Conservation (phyloP, 1,139 yeast genomes). For the Geotrichum candidum region DNA sequence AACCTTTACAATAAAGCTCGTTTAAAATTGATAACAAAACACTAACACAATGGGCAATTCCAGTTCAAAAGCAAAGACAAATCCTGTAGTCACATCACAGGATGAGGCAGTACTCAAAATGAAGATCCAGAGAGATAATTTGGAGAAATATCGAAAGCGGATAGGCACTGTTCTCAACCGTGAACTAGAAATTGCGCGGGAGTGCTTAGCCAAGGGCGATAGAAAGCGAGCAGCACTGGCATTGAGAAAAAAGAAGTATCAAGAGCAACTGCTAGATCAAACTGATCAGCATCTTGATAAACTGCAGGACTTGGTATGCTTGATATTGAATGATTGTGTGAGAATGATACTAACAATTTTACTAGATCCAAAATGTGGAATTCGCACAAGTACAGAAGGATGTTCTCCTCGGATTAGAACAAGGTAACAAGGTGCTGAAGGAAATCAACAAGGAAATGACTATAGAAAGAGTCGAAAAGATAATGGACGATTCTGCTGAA, state of each 20-base stretch:
- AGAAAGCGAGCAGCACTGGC: conserved; percentile 61
- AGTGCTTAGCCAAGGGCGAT: conserved; percentile 51
- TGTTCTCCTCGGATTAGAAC: conserved; percentile 68
- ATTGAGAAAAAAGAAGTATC: conserved; percentile 73
- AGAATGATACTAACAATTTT: neutral
- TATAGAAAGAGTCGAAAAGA: conserved; percentile 68
- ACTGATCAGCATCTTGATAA: conserved; percentile 75
- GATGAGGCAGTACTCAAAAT: conserved; percentile 82
- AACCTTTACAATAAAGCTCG: neutral
- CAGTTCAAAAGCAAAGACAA: conserved; percentile 9
- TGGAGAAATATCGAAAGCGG: conserved; percentile 66
- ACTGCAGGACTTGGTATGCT: conserved; percentile 45
- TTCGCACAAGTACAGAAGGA: conserved; percentile 84
- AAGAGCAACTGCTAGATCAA: conserved; percentile 58
- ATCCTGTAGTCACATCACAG: conserved; percentile 54
- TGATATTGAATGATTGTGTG: neutral
- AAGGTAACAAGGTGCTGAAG: conserved; percentile 71
- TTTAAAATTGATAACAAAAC: neutral
- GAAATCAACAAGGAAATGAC: conserved; percentile 73
- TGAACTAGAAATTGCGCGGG: conserved; percentile 54
- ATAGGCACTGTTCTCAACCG: conserved; percentile 51
- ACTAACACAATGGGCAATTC: conserved; percentile 14
- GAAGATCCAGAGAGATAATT: conserved; percentile 80
- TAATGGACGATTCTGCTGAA: conserved; percentile 81
- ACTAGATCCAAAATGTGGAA: conserved; percentile 51